Evolutionary conservation across 2,329 filamentous ascomycete genomes (phyloP).

Genomic region (Scytalidium sp.): DNA sequence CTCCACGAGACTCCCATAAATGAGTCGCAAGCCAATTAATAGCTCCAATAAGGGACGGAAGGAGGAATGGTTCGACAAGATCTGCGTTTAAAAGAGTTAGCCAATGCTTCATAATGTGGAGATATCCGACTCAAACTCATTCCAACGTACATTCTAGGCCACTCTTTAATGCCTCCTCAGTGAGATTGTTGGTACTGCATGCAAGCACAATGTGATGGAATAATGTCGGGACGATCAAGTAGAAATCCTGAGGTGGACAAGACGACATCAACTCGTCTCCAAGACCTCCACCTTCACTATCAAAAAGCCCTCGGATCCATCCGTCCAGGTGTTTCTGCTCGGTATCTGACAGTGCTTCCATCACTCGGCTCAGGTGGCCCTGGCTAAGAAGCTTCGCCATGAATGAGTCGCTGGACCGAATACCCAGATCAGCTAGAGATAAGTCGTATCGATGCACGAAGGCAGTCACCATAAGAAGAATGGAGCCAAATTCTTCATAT

Average conservation of each 20-base stretch:
- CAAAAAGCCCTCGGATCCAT: constrained; percentile 78
- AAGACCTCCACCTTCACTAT: constrained; percentile 69
- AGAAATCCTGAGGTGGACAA: constrained; percentile 80
- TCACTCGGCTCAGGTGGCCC: constrained; percentile 52
- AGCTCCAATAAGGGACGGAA: constrained; percentile 75
- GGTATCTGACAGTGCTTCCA: constrained; percentile 59
- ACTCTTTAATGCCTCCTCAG: constrained; percentile 67
- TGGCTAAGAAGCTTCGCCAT: constrained; percentile 63
- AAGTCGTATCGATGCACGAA: constrained; percentile 75
- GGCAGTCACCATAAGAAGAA: constrained; percentile 69
- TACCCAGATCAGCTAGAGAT: constrained; percentile 60
- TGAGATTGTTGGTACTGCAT: constrained; percentile 61
- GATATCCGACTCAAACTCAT: too few relatives aligned
- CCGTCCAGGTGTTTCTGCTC: constrained; percentile 64
- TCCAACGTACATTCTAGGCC: constrained; percentile 68
- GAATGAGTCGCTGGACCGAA: constrained; percentile 59
- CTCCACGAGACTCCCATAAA: constrained; percentile 63
- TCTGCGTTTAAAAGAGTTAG: constrained; percentile 41
- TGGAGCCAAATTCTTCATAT: constrained; percentile 81
- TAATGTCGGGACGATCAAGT: constrained; percentile 71
- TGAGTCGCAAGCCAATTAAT: constrained; percentile 69
- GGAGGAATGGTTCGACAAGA: constrained; percentile 73
- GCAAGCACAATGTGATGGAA: constrained; percentile 75
- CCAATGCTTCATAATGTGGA: constrained; percentile 13
- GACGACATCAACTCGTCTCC: constrained; percentile 79